Conservation (phyloP, 2,329 filamentous ascomycete genomes). For the Colletotrichum lentis region DNA sequence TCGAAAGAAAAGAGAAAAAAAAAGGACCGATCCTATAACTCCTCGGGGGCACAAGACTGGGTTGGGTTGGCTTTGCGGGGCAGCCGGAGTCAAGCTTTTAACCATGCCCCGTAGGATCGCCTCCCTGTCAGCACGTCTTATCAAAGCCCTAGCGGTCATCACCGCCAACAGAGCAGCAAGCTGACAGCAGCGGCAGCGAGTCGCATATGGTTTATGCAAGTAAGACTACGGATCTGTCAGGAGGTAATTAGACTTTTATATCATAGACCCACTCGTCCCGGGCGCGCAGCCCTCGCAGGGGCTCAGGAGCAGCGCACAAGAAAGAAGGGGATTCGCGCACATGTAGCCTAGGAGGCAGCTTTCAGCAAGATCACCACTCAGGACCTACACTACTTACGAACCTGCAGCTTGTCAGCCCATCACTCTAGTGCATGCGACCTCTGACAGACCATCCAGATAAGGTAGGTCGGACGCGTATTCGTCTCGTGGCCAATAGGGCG, state of each 20-base stretch:
- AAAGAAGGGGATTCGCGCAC: too few relatives aligned
- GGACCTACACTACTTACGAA: too few relatives aligned
- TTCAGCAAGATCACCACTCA: too few relatives aligned
- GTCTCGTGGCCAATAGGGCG: conserved; percentile 18
- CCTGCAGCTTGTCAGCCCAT: too few relatives aligned
- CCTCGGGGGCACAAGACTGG: background rate
- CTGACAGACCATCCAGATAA: conserved; percentile 9
- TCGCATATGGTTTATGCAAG: conserved; percentile 14
- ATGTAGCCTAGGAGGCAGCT: too few relatives aligned
- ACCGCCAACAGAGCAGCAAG: conserved; percentile 10
- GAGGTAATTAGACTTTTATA: too few relatives aligned
- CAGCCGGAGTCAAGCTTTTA: conserved; percentile 33
- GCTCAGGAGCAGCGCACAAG: too few relatives aligned
- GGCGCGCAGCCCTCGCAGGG: too few relatives aligned
- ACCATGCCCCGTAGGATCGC: background rate
- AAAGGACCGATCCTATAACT: background rate
- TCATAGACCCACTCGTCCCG: too few relatives aligned
- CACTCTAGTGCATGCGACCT: too few relatives aligned
- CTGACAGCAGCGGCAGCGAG: background rate
- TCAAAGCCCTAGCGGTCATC: conserved; percentile 20
- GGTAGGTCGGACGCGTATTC: background rate
- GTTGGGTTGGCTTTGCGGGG: conserved; percentile 10
- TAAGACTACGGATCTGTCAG: too few relatives aligned
- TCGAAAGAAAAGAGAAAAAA: too few relatives aligned
- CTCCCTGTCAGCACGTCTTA: conserved; percentile 28